Base-by-base conservation (phyloP, 768 basidiomycete species). In the Rhodotorula sphaerocarpa region DNA sequence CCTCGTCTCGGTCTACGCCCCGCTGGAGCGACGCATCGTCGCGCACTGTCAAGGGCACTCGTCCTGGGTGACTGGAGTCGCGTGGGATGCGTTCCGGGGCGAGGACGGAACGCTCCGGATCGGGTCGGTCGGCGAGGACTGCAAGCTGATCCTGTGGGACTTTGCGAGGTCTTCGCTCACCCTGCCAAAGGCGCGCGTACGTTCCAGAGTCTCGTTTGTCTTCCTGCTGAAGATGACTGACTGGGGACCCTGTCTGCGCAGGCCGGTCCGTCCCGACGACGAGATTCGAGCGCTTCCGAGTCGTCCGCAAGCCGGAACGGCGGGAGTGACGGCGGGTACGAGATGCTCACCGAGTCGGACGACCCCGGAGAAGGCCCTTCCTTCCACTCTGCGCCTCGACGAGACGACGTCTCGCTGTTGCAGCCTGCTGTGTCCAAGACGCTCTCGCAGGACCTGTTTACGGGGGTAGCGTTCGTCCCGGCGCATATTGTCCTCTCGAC, bases 31-130 rank as follows among this genome's bases (percentile, higher is more conserved):
- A 73, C 83, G 92, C 5, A 84, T 97, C 10, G 83, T 99, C 15
- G 95, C 95, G 7, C 82, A 92, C 58, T 97, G 95, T 77, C 91
- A 95, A 75, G 95, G 95, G 1, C 95, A 99, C 73, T 88, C 89
- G 0, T 92, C 90, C 3, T 97, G 95, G 73, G 88, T 99, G 11
- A 86, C 89, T 0, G 80, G 83, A 16, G 81, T 97, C 23, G 85
- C 86, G 3, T 97, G 96, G 73, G 95, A 99, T 74, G 84, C 86
- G n/a, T 78, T 84, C 34, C 82, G 86, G 25, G 88, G 88, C 69
- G 63, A 67, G 33, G 70, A 70, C 33, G 81, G 91, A 39, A 89
- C 90, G 45, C 93, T 96, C 72, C 82, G 93, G 12, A 96, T 99
- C 71, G 90, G 87, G 3, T 92, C 89, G 71, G 90, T 96, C 5